These are phyloP conservation scores for Colletotrichum eleusines DNA, from an alignment of 2,329 filamentous ascomycete species.

Conservation along the genomic window DNA sequence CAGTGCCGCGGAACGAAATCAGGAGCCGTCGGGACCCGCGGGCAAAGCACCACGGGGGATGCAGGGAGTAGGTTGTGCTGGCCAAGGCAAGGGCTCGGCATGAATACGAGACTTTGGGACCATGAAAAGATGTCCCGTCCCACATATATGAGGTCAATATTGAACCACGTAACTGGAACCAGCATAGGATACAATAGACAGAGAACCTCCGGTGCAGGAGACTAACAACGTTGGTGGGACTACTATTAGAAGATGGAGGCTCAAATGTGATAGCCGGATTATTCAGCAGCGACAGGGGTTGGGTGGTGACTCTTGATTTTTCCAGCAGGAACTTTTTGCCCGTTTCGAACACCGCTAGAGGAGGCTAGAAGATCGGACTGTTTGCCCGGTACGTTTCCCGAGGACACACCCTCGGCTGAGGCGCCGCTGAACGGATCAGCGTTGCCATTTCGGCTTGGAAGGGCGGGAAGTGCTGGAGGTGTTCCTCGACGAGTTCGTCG, in stretches of 20 bases:
- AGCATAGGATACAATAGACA: neutral
- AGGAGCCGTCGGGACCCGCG: slow-evolving; percentile 1
- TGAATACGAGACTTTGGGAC: neutral
- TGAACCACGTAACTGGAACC: neutral
- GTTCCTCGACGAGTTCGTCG: neutral
- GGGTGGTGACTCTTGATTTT: neutral
- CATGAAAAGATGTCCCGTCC: neutral
- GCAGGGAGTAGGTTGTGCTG: neutral
- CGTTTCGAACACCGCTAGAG: slow-evolving; percentile 4
- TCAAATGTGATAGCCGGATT: slow-evolving; percentile 6
- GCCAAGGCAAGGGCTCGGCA: neutral
- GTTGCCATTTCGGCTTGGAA: neutral
- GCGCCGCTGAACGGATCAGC: neutral
- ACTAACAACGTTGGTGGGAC: neutral
- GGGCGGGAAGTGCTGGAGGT: neutral
- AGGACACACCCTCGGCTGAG: slow-evolving; percentile 4
- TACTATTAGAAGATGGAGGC: neutral
- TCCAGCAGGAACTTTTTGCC: slow-evolving; percentile 26
- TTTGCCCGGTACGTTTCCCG: slow-evolving; percentile 6
- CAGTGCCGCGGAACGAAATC: slow-evolving; percentile 10
- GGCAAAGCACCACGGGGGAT: neutral
- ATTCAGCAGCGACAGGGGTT: slow-evolving; percentile 3
- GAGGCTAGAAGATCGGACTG: slow-evolving; percentile 2
- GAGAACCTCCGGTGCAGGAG: neutral
- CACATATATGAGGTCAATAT: neutral